Percentiles rank a stretch among this genome's conserved stretches.
Conservation (phyloP, 2,329 filamentous ascomycete species). For the Talaromyces piceae region DNA sequence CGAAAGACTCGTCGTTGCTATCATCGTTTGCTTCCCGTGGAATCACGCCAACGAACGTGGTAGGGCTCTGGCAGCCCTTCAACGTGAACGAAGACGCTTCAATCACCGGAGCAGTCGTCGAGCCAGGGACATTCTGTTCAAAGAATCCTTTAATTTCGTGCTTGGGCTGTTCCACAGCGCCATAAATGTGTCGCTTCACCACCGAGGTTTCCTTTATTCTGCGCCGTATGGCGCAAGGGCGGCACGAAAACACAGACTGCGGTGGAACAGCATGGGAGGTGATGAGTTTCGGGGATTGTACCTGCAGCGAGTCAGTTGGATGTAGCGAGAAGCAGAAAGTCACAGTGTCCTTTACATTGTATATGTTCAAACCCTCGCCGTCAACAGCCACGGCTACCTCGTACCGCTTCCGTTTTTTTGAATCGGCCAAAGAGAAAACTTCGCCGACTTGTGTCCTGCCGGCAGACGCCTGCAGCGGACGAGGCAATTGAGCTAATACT, state of each 20-base stretch:
- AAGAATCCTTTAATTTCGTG: slow-evolving; percentile 48
- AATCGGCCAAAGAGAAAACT: slow-evolving; percentile 48
- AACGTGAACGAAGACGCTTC: slow-evolving; percentile 33
- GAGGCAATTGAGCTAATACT: slow-evolving; percentile 40
- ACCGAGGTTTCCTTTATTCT: slow-evolving; percentile 37
- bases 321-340: not conserved
- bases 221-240: slow-evolving; percentile 52
- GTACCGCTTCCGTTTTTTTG: slow-evolving; percentile 55
- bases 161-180: slow-evolving; percentile 42
- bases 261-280: slow-evolving; percentile 57
- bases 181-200: slow-evolving; percentile 51
- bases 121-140: slow-evolving; percentile 37
- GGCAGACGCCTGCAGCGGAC: slow-evolving; percentile 32
- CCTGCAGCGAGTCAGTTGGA: slow-evolving; percentile 31
- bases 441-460: slow-evolving; percentile 36
- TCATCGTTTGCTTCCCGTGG: slow-evolving; percentile 20
- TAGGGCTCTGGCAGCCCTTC: slow-evolving; percentile 30
- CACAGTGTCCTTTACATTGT: slow-evolving; percentile 43
- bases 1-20: slow-evolving; percentile 26
- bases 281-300: slow-evolving; percentile 53
- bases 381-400: slow-evolving; percentile 54
- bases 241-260: slow-evolving; percentile 49
- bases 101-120: slow-evolving; percentile 27
- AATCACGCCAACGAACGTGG: slow-evolving; percentile 32
- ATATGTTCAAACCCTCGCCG: slow-evolving; percentile 55